Percentiles rank a stretch among this genome's conserved stretches.
Evolutionary conservation across 2,329 filamentous ascomycete genomes (phyloP).

Genomic region (Scedosporium apiospermum): DNA sequence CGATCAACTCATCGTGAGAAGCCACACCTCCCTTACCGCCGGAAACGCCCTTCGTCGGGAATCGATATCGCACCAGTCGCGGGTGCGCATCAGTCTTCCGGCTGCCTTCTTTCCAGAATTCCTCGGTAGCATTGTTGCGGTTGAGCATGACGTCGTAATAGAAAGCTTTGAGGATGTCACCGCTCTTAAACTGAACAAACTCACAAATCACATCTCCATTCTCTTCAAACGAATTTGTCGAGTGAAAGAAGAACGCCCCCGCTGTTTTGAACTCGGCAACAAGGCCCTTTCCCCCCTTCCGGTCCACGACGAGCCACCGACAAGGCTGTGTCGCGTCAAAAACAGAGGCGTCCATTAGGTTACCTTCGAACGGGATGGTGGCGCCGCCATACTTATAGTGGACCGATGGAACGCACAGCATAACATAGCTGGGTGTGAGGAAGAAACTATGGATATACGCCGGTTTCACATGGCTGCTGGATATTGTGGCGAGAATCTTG

Average conservation of each 20-base stretch:
- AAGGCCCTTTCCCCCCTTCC: constrained; percentile 49
- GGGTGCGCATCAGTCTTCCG: constrained; percentile 23
- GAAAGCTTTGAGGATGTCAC: constrained; percentile 55
- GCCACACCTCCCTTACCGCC: constrained; percentile 1
- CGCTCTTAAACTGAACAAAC: constrained; percentile 50
- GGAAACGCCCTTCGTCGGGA: constrained; percentile 21
- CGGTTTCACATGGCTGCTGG: constrained; percentile 34
- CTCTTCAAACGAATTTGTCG: constrained; percentile 68
- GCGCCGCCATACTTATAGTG: constrained; percentile 49
- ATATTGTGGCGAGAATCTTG: constrained; percentile 60
- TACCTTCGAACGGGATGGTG: constrained; percentile 53
- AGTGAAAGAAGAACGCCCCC: constrained; percentile 71
- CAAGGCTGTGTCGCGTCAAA: constrained; percentile 49
- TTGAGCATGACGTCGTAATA: constrained; percentile 61
- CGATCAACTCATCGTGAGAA: not conserved
- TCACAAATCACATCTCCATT: constrained; percentile 53
- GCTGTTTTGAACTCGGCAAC: constrained; percentile 59
- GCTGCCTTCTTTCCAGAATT: constrained; percentile 31
- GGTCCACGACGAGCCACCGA: constrained; percentile 68
- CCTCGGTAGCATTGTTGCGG: constrained; percentile 33
- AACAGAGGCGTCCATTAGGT: constrained; percentile 58
- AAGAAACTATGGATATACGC: constrained; percentile 83
- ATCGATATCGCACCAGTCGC: constrained; percentile 33
- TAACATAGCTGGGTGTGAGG: constrained; percentile 58
- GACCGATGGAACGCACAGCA: constrained; percentile 64